phyloP scores from a whole-genome alignment of 768 basidiomycete species.

The Rickenella mellea region DNA sequence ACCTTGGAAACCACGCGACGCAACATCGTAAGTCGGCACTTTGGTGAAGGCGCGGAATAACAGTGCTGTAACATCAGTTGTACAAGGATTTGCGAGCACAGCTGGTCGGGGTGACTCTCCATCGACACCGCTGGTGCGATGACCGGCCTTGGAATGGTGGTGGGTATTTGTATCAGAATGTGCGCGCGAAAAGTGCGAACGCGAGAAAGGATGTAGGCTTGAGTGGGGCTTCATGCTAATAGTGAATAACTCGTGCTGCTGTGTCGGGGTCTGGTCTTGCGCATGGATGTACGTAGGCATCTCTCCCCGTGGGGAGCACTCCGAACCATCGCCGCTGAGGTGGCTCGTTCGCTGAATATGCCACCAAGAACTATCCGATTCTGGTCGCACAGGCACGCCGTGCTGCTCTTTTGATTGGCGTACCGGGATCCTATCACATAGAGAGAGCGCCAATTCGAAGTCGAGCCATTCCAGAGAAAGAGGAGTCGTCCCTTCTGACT shows the following conservation, averaged over 20 bases:
- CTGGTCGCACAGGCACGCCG: too few species aligned
- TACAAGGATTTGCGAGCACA: constrained; percentile 5
- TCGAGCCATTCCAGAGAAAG: constrained; percentile 76
- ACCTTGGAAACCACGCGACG: constrained; percentile 81
- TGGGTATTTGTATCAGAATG: constrained; percentile 1
- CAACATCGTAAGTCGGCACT: constrained; percentile 82
- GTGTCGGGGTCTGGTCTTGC: constrained; percentile 39
- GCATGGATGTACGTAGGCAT: constrained; percentile 50
- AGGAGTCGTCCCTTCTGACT: constrained; percentile 78
- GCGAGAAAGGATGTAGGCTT: constrained; percentile 32
- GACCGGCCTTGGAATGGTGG: too few species aligned
- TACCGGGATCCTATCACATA: too few species aligned
- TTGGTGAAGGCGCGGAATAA: constrained; percentile 58
- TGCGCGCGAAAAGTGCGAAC: constrained; percentile 28
- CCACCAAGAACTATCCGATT: too few species aligned
- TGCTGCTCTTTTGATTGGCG: too few species aligned
- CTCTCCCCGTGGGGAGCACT: too few species aligned
- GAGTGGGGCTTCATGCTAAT: constrained; percentile 58
- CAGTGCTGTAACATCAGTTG: constrained; percentile 20
- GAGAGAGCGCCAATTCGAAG: constrained; percentile 70
- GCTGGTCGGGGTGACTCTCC: constrained; percentile 9
- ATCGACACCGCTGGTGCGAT: too few species aligned
- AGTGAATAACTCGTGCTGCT: constrained; percentile 41
- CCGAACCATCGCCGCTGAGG: too few species aligned
- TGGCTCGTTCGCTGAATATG: constrained; percentile 20